A percentile compares a stretch with the other conserved stretches of the same genome.
Conservation (phyloP, 805 yeast genomes). For the Debaryomyces tyrocola region DNA sequence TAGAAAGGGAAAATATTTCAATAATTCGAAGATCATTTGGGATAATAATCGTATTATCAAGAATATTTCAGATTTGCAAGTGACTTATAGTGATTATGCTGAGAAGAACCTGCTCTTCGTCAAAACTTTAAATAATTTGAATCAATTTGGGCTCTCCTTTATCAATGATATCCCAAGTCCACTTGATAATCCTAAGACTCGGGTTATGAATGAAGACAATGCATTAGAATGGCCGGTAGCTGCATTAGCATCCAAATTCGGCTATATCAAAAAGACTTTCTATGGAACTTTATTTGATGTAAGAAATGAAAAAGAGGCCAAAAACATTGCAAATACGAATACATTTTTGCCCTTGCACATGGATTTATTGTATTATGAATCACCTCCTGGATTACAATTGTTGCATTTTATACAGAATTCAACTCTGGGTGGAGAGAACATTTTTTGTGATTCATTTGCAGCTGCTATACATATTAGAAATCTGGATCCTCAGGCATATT, state of each 20-base stretch:
- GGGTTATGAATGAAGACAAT: constrained; percentile 40
- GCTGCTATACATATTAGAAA: constrained; percentile 60
- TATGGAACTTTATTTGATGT: constrained; percentile 76
- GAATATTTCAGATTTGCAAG: constrained; percentile 16
- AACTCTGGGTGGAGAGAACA: constrained; percentile 64
- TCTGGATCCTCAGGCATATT: constrained; percentile 60
- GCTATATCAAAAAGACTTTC: constrained; percentile 68
- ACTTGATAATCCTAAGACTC: constrained; percentile 21
- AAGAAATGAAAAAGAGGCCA: constrained; percentile 47
- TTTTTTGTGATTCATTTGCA: constrained; percentile 67
- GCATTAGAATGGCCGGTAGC: constrained; percentile 40
- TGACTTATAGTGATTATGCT: constrained; percentile 43
- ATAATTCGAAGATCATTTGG: constrained; percentile 41
- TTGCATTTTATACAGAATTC: constrained; percentile 59
- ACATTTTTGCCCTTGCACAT: constrained; percentile 69
- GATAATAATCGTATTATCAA: constrained; percentile 23
- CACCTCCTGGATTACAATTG: constrained; percentile 78
- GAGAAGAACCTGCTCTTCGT: constrained; percentile 29
- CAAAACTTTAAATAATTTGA: constrained; percentile 44
- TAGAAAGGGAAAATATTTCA: constrained; percentile 37
- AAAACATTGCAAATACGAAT: constrained; percentile 69
- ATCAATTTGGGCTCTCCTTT: constrained; percentile 57
- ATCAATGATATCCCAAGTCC: constrained; percentile 54
- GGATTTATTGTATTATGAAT: constrained; percentile 75
- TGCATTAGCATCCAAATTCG: constrained; percentile 50